A percentile compares a stretch with the other conserved stretches of the same genome.
Evolutionary conservation across 1,139 yeast species (phyloP).

Genomic region (Taiozyma sp.): DNA sequence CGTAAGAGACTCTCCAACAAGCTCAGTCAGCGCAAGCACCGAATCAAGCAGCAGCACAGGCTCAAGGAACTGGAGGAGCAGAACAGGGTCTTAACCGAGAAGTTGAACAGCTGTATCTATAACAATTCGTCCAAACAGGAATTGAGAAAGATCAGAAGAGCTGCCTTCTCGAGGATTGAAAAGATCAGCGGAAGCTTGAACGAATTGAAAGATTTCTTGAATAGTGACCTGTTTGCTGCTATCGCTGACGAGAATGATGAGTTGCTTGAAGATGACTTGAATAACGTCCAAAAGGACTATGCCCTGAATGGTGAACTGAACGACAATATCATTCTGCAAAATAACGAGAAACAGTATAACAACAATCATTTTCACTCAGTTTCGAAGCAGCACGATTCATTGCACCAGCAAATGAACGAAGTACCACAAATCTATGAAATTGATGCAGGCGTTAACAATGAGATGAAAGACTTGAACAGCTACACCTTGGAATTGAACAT

Average conservation of each 20-base stretch:
- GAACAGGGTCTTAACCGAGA: slow-evolving; percentile 2
- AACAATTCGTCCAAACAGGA: slow-evolving; percentile 6
- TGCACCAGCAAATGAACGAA: not conserved
- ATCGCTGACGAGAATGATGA: not conserved
- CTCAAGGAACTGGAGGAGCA: slow-evolving; percentile 9
- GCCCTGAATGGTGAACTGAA: not conserved
- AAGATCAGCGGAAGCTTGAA: slow-evolving; percentile 2
- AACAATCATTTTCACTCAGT: not conserved
- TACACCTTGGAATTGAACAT: not conserved
- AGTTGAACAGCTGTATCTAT: slow-evolving; percentile 8
- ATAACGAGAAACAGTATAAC: not conserved
- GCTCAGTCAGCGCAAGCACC: slow-evolving; percentile 11
- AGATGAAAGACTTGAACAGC: not conserved
- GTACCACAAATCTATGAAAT: not conserved
- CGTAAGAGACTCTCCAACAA: slow-evolving; percentile 10
- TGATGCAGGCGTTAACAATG: not conserved
- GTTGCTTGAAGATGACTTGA: not conserved
- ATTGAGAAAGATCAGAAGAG: slow-evolving; percentile 4
- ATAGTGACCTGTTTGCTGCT: slow-evolving; percentile 3
- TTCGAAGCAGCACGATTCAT: not conserved
- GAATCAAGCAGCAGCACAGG: slow-evolving; percentile 11
- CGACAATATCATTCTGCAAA: not conserved
- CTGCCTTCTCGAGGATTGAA: slow-evolving; percentile 2
- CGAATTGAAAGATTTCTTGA: slow-evolving; percentile 5
- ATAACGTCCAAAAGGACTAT: not conserved